These are phyloP conservation scores for Prosopis cineraria DNA, from an alignment of 306 rosid species.

Conservation along the genomic window DNA sequence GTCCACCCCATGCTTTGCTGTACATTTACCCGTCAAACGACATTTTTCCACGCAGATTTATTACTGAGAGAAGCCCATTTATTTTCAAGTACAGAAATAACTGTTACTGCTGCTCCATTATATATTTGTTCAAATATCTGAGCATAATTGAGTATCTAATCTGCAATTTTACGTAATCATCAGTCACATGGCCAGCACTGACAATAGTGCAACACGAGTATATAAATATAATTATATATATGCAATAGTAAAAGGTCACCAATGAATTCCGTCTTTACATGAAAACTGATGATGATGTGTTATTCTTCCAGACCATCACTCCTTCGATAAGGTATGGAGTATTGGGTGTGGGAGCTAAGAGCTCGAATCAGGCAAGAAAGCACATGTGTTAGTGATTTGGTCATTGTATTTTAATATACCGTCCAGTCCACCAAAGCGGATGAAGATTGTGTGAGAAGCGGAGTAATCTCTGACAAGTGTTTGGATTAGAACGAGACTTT, in stretches of 20 bases:
- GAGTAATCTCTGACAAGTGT: conserved; percentile 6
- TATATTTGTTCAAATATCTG: background rate
- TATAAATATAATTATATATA: too few species aligned
- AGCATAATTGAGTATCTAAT: conserved; percentile 1
- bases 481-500: conserved; percentile 9
- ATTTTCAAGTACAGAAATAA: background rate
- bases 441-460: background rate
- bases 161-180: background rate
- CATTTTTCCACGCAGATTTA: background rate
- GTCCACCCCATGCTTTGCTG: background rate
- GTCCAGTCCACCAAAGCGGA: background rate
- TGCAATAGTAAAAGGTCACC: too few species aligned
- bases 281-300: background rate
- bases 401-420: background rate
- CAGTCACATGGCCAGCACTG: background rate
- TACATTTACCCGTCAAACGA: background rate
- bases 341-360: background rate
- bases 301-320: background rate
- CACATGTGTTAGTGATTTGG: background rate
- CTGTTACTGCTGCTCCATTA: background rate
- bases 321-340: background rate
- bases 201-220: background rate
- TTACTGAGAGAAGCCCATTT: background rate
- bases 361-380: background rate
- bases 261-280: background rate